Evolutionary conservation across 495 filamentous ascomycete genomes (phyloP).

Genomic region (Aspergillus bridgeri): DNA sequence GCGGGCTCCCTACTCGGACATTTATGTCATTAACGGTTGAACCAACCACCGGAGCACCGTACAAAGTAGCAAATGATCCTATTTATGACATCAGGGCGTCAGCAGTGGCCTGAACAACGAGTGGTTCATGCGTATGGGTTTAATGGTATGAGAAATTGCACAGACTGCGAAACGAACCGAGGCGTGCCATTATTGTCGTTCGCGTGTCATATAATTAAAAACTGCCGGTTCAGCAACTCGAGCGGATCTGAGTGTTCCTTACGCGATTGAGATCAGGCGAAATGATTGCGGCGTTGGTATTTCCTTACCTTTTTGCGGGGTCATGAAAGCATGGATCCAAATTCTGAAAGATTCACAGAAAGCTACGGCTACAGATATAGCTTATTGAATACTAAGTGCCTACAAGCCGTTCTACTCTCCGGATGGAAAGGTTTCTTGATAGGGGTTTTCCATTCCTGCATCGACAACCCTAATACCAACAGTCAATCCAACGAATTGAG

Average conservation of each 20-base stretch:
- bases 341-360: too few species aligned
- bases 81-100: conserved; percentile 46
- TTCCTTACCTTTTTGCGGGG: too few species aligned
- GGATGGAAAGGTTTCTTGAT: neutral
- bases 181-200: neutral
- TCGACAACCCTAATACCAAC: neutral
- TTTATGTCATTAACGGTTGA: conserved; percentile 16
- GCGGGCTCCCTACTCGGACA: conserved; percentile 39
- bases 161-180: neutral
- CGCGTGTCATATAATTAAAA: too few species aligned
- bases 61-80: conserved; percentile 58
- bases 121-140: conserved; percentile 7
- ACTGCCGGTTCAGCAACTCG: neutral
- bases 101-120: conserved; percentile 47
- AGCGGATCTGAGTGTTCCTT: neutral
- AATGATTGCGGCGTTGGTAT: neutral
- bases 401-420: neutral
- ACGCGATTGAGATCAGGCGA: neutral
- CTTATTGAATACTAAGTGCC: too few species aligned
- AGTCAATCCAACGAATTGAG: too few species aligned
- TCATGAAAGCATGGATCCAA: too few species aligned
- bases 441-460: neutral
- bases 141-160: neutral
- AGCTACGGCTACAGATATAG: too few species aligned
- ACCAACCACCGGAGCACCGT: conserved; percentile 40